Conservation (phyloP, 441 rosid species). For the Gossypium lobatum region DNA sequence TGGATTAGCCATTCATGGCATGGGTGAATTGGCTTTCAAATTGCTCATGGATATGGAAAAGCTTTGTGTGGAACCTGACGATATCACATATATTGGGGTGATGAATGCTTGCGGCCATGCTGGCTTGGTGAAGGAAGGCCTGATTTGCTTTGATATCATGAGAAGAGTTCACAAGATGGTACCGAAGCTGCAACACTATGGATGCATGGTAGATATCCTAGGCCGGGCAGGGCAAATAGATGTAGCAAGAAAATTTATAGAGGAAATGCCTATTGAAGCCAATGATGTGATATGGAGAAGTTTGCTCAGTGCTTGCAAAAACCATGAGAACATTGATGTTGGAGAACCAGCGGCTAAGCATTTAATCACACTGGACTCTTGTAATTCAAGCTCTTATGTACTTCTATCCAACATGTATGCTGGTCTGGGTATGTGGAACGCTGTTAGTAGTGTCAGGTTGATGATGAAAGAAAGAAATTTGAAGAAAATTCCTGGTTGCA, state of each 20-base stretch:
- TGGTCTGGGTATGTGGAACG: conserved; percentile 50
- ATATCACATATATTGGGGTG: conserved; percentile 47
- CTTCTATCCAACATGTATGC: conserved; percentile 54
- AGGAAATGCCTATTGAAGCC: conserved; percentile 53
- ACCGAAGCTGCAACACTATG: conserved; percentile 57
- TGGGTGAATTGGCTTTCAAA: conserved; percentile 49
- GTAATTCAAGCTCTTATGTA: conserved; percentile 45
- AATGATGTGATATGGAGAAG: conserved; percentile 57
- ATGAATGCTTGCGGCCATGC: conserved; percentile 56
- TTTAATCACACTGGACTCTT: conserved; percentile 34
- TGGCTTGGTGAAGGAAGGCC: conserved; percentile 63
- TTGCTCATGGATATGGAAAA: conserved; percentile 49
- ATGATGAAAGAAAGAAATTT: conserved; percentile 50
- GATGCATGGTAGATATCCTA: conserved; percentile 53
- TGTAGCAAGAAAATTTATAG: conserved; percentile 37
- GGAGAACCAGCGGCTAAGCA: conserved; percentile 44
- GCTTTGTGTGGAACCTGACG: conserved; percentile 34
- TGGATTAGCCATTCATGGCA: conserved; percentile 60
- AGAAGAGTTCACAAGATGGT: conserved; percentile 50
- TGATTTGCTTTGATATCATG: conserved; percentile 57
- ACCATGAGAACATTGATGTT: conserved; percentile 35
- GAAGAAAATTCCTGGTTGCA: conserved; percentile 50
- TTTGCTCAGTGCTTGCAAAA: conserved; percentile 45
- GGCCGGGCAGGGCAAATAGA: conserved; percentile 47
- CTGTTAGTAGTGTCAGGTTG: conserved; percentile 36